Base-by-base conservation (phyloP, 2,329 filamentous ascomycete genomes). In the Colletotrichum incanum region DNA sequence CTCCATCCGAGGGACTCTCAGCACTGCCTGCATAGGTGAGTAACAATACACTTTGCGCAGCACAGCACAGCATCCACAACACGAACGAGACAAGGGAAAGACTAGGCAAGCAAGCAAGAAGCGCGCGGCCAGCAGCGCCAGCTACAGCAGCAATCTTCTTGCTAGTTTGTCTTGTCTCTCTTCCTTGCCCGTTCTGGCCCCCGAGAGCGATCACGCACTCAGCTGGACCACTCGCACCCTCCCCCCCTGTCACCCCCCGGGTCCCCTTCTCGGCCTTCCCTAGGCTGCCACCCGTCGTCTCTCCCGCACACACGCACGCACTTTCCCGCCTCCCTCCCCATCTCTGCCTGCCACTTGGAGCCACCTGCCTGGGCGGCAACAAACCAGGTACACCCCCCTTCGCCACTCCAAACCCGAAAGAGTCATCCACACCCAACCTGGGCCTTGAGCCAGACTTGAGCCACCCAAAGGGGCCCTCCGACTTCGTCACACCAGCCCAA, bases 271-370 rank as follows among this genome's bases (percentile, higher is more conserved):
- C 68, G 68, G 68, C 58, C 68, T 68, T 45, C 49, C 68, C 68
- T 68, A 68, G 68, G 68, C 68, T 71, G 43, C 68, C 68, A 68
- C 64, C 60, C 50, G 49, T 49, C 54, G 49, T 41, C 49, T 23
- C 26, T 45, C 60, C 31, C 43, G 9, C 28, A 37, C 43, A 20
- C 59, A 61, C 59, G 28, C 59, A 62, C 45, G 45, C 59, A 62
- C 59, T 62, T 62, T 14, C 31, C 59, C 28, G 81, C 43, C 59
- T 45, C 16, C 37, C 52, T 52, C 50, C 59, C 28, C 39, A 39
- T 41, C 18, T 28, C 55, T 73, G 61, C 68, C 61, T 77, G 77
- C 74, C 79, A 79, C 74, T 77, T 81, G 80, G 78, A 77, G 76
- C 78, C 80, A 81, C 78, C 78, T 81, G 79, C 74, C 64, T 58